These are phyloP conservation scores for Suillus americanus DNA, from an alignment of 768 basidiomycete species.

Conservation along the genomic window DNA sequence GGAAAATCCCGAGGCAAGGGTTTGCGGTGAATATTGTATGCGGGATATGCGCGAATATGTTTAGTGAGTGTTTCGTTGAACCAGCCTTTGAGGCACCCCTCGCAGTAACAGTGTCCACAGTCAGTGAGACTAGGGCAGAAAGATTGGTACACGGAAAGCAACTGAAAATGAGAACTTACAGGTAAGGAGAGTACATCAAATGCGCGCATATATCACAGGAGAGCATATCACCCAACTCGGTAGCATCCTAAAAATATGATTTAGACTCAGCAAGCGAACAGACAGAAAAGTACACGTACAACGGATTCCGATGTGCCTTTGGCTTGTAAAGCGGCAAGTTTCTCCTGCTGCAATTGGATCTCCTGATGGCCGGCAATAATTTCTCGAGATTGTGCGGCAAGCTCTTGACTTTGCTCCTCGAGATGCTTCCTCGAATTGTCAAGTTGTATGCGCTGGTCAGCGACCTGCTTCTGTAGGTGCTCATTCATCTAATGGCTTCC, in stretches of 20 bases:
- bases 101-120: slow-evolving; percentile 74
- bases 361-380: neutral
- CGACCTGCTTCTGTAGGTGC: neutral
- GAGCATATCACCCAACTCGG: slow-evolving; percentile 50
- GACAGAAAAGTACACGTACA: neutral
- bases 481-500: neutral
- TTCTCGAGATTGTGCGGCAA: slow-evolving; percentile 1
- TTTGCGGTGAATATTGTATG: slow-evolving; percentile 36
- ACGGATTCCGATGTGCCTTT: neutral
- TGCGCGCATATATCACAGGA: slow-evolving; percentile 65
- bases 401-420: slow-evolving; percentile 14
- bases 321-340: neutral
- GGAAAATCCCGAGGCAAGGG: slow-evolving; percentile 18
- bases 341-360: neutral
- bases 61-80: slow-evolving; percentile 47
- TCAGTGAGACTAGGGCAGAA: slow-evolving; percentile 46
- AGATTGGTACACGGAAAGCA: slow-evolving; percentile 2
- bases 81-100: slow-evolving; percentile 57
- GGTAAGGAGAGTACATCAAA: slow-evolving; percentile 66
- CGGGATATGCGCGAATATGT: slow-evolving; percentile 48
- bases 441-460: slow-evolving; percentile 21
- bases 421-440: slow-evolving; percentile 11
- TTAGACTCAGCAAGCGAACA: too few species aligned
- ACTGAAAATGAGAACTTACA: slow-evolving; percentile 40
- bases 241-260: slow-evolving; percentile 33